Evolutionary conservation across 2,329 filamentous ascomycete species (phyloP).

Genomic region (Talaromyces sp.): DNA sequence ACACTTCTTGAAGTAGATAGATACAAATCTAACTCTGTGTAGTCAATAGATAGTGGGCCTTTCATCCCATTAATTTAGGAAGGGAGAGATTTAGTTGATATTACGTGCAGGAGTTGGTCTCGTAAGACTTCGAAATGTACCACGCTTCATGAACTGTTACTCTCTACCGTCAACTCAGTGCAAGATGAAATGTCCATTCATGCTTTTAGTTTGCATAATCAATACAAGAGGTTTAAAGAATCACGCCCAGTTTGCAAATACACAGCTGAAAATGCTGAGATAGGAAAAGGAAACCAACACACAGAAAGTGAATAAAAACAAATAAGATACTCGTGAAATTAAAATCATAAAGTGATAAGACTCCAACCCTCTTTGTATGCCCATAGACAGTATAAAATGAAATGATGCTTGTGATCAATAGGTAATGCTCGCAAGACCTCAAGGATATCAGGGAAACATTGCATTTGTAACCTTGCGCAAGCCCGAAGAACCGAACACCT

Average conservation of each 20-base stretch:
- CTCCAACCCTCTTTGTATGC: conserved; percentile 10
- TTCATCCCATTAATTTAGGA: no score
- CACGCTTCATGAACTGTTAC: no score
- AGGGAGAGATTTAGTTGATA: no score
- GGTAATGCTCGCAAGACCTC: conserved; percentile 17
- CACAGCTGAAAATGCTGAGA: not conserved
- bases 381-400: conserved; percentile 3
- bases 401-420: conserved; percentile 3
- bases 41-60: no score
- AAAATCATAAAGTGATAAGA: conserved; percentile 15
- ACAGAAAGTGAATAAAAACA: conserved; percentile 9
- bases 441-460: conserved; percentile 12
- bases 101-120: no score
- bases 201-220: conserved; percentile 1
- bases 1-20: not conserved
- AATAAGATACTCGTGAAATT: conserved; percentile 13
- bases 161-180: no score
- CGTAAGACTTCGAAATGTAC: no score
- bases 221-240: conserved; percentile 3
- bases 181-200: not conserved
- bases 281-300: not conserved
- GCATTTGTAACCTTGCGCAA: conserved; percentile 19
- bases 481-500: conserved; percentile 31
- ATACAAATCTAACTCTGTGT: not conserved
- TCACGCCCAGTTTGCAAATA: not conserved